These are phyloP conservation scores for Erodium trifolium DNA, from an alignment of 441 rosid genomes.

Conservation along the genomic window DNA sequence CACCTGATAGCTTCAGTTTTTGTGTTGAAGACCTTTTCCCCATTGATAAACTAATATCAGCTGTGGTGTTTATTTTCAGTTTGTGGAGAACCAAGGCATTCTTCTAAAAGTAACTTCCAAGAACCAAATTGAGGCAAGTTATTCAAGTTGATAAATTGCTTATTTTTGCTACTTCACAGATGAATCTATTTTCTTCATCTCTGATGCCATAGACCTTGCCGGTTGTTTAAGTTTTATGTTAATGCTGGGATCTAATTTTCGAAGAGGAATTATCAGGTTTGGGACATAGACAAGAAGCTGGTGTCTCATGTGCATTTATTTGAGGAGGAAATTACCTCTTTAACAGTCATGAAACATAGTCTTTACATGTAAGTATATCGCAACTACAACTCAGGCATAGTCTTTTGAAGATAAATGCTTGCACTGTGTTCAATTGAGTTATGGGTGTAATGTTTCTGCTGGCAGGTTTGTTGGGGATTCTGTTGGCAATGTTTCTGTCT, in stretches of 20 bases:
- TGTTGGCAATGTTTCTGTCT: constrained; percentile 58
- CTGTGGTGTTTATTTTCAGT: constrained; percentile 31
- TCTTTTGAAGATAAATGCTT: not conserved
- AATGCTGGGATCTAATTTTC: constrained; percentile 17
- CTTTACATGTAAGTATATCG: constrained; percentile 49
- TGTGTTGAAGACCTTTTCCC: not conserved
- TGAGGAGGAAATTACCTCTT: constrained; percentile 53
- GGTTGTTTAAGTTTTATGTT: not conserved
- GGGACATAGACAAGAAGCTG: constrained; percentile 69
- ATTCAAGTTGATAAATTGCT: constrained; percentile 1
- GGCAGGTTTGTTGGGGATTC: constrained; percentile 76
- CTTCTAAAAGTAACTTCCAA: constrained; percentile 62
- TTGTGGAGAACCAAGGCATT: constrained; percentile 60
- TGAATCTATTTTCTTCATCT: not conserved
- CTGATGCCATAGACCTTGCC: not conserved
- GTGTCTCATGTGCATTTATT: constrained; percentile 44
- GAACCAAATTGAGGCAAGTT: constrained; percentile 74
- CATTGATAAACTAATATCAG: constrained; percentile 12
- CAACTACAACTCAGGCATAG: not conserved
- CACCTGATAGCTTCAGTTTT: not conserved
- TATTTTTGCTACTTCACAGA: not conserved
- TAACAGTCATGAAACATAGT: constrained; percentile 52
- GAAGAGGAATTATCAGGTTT: constrained; percentile 41
- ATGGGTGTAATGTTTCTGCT: constrained; percentile 15
- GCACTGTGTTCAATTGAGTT: constrained; percentile 10